Evolutionary conservation across 78 protist species (phyloP), one percentile per base, ranked within the genome.

Genomic region (Chrysochromulina tobinii): DNA sequence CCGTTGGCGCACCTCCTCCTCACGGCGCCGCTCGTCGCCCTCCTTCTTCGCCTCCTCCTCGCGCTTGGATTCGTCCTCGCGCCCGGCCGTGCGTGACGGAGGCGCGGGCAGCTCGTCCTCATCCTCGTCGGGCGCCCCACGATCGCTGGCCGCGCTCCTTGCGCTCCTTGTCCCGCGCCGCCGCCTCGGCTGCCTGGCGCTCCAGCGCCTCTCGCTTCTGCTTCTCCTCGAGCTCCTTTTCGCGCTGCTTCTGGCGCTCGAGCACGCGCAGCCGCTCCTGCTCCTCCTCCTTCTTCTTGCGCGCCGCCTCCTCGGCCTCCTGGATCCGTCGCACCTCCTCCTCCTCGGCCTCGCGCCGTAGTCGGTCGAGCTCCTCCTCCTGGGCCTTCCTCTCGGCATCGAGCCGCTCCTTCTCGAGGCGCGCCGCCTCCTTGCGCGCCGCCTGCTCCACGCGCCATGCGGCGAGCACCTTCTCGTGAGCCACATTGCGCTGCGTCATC

Each of bases 271-370:
- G 1, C 51, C 61, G 64, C 64, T 54, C 59, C 48, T 54, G 64
- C 87, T 79, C 87, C n/a, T 2, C 87, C 48, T 51, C 59, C 61
- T 53, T 7, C 64, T 18, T 23, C 59, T 79, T 79, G 87, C 87
- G 87, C 48, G 8, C 51, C 6, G 87, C 87, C 59, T 54, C 61
- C 61, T 18, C 38, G 15, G 57, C 87, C 87, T 79, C 87, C n/a
- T 54, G 59, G 87, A 79, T 79, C 18, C 59, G 58, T 2, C 48
- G 64, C 64, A 64, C 48, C 87, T 21, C 87, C 17, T 54, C 59
- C 87, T 54, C 64, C 48, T 54, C 64, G 9, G 87, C 87, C 50
- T 54, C 61, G 64, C 93, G 88, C 55, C 69, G 88, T 55, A 50
- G 69, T 23, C 12, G 25, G 64, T 79, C 66, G 66, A 54, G 1